Evolutionary conservation across 495 filamentous ascomycete species (phyloP), one percentile per base, ranked within the genome.

Genomic region (Aspergillus saccharolyticus): DNA sequence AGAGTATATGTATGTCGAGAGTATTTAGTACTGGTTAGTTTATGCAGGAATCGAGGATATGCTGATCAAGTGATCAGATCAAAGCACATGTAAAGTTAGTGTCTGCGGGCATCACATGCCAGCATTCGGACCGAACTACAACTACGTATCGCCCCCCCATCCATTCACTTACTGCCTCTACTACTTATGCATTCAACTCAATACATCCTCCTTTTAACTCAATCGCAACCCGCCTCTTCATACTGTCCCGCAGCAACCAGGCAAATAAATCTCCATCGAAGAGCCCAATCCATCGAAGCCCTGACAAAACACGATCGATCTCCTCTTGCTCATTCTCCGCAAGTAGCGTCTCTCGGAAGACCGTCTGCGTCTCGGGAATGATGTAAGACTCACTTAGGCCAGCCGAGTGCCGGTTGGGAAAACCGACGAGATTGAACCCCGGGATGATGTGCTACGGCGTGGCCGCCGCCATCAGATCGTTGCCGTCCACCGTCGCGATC

Each of bases 311-410:
- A 2, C 46, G 46, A 10, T 49, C 20, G 7, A 49, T 15, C 21
- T 49, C 46, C 46, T 49, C 46, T 28, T 28, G 3, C 46, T 49
- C 21, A 1, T 49, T n/a, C 5, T 14, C 1, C 21, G 15, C 8
- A 49, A 25, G 42, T 42, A 54, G 42, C 3, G 52, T 54, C 0
- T 42, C 52, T 1, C 52, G 33, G 18, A 54, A 54, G 39, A 54
- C 52, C 6, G 39, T 44, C 9, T 42, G 19, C 10, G 52, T 42
- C 42, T 54, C 52, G 7, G 52, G 52, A 9, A 54, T 54, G 1
- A n/a, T n/a, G 17, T 54, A 49, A 14, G 15, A 49, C 8, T 49
- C 9, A 1, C 46, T 5, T 10, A 49, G 24, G n/a, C 46, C 46
- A 25, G 14, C 20, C 21, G 46, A 21, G 28, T 49, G 9, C 20